Base-by-base conservation (phyloP, 192 early-diverging fungal species). In the Umbelopsis ramanniana region DNA sequence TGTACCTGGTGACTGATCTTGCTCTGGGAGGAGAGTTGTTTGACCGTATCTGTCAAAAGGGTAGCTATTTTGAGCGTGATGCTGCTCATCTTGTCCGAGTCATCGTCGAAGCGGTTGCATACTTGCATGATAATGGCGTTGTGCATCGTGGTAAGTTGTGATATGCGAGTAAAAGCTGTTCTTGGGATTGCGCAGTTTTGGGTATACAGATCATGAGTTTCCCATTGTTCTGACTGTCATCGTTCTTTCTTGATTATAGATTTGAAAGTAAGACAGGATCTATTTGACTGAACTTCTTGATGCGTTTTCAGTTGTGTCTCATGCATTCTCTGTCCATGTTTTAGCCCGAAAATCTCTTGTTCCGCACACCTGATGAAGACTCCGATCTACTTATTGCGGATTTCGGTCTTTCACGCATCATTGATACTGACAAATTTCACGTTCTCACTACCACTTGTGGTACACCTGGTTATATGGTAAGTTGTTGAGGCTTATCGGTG, bases 11-110 rank as follows among this genome's bases (percentile, higher is more conserved):
- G 15, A 93, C 88, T 10, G 93, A 94, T 72, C 78, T 91, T 53
- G 92, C 89, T 35, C 86, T 85, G 7, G 97, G 97, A 38, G 96
- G 96, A 24, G 97, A 99, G 81, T 81, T 99, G 33, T 98, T 97
- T 78, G 93, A 97, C 73, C 84, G 92, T 38, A 93, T 99, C 66
- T 88, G 79, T 74, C 84, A 78, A 55, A 86, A 87, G 82, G 89
- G 77, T 54, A 88, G 69, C 67, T 92, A 92, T 57, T 85, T 82
- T 71, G 97, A 99, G 78, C 68, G 79, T 4, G 95, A 97, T 70
- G 96, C 94, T 3, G 91, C 93, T 9, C 68, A 86, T 45, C 88
- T 97, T 50, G 86, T 98, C 40, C 81, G 83, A 33, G 91, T 88
- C 46, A 87, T 99, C 50, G 81, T 92, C 40, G 85, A 87, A 29